A percentile compares a stretch with the other conserved stretches of the same genome.
Evolutionary conservation across 306 rosid genomes (phyloP).

Genomic region (Cucurbita moschata): DNA sequence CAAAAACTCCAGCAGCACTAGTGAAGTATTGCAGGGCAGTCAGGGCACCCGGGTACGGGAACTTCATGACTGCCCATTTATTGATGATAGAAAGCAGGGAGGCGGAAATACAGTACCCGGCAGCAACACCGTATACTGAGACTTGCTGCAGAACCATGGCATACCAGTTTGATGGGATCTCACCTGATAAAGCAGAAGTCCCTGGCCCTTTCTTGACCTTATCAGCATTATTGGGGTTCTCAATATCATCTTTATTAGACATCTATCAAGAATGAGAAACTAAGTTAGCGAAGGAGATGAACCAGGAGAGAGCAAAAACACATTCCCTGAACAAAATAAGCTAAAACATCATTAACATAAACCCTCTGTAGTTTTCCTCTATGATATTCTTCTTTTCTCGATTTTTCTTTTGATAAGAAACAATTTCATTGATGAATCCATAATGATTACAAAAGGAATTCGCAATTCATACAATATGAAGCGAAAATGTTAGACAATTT

Average conservation of each 20-base stretch:
- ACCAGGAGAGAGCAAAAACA: neutral
- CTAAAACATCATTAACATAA: neutral
- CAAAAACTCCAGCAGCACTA: slow-evolving; percentile 58
- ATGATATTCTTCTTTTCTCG: neutral
- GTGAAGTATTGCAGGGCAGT: slow-evolving; percentile 81
- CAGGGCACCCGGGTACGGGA: slow-evolving; percentile 82
- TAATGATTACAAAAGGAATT: too few species aligned
- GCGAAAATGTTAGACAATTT: too few species aligned
- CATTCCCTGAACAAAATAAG: neutral
- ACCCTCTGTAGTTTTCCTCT: neutral
- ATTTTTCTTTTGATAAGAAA: neutral
- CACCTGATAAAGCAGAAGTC: slow-evolving; percentile 12
- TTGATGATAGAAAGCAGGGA: slow-evolving; percentile 77
- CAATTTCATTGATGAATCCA: too few species aligned
- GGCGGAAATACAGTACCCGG: slow-evolving; percentile 80
- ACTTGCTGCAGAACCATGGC: slow-evolving; percentile 23
- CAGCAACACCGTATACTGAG: slow-evolving; percentile 66
- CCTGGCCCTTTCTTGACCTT: slow-evolving; percentile 18
- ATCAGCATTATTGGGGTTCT: slow-evolving; percentile 24
- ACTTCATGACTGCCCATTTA: slow-evolving; percentile 89
- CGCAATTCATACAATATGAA: too few species aligned
- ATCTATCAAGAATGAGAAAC: slow-evolving; percentile 19
- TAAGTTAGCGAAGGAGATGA: neutral
- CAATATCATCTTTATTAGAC: slow-evolving; percentile 25
- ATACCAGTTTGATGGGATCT: slow-evolving; percentile 30